phyloP scores from a whole-genome alignment of 73 alveolate species.

The Uronychia binucleata region DNA sequence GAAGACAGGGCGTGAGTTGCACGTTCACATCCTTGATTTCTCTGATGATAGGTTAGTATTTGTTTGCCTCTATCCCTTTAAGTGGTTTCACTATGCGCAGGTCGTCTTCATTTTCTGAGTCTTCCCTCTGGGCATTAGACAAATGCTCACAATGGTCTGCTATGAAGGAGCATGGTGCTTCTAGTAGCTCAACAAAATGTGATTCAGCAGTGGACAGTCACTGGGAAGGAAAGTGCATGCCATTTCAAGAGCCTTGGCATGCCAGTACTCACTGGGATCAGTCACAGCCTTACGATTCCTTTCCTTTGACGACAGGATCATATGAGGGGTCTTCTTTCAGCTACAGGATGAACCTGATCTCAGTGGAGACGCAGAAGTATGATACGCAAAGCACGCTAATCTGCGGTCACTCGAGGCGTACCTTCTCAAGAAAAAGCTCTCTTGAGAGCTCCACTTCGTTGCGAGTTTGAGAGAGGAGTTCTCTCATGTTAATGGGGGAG shows the following conservation, averaged over 20 bases:
- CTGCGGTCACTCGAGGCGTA: not conserved
- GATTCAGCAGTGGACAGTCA: conserved; percentile 81
- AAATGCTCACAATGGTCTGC: conserved; percentile 13
- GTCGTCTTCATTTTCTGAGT: conserved; percentile 21
- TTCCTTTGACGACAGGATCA: conserved; percentile 50
- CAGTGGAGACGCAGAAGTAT: conserved; percentile 88
- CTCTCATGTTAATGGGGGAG: conserved; percentile 74
- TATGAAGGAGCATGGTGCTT: conserved; percentile 69
- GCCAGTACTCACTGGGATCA: conserved; percentile 66
- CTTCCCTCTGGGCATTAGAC: conserved; percentile 20
- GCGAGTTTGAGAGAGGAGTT: conserved; percentile 64
- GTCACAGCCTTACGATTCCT: conserved; percentile 50
- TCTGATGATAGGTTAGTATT: conserved; percentile 42
- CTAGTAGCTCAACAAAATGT: conserved; percentile 69
- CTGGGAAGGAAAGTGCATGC: conserved; percentile 75
- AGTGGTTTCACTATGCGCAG: conserved; percentile 33
- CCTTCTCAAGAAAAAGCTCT: conserved; percentile 81
- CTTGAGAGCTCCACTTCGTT: conserved; percentile 79
- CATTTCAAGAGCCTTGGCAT: conserved; percentile 71
- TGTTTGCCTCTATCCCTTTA: conserved; percentile 41
- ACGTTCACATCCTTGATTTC: conserved; percentile 16
- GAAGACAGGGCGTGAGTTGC: conserved; percentile 21
- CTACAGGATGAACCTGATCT: conserved; percentile 67
- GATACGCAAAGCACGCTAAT: conserved; percentile 75
- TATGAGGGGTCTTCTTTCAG: conserved; percentile 71